Evolutionary conservation across 768 basidiomycete genomes (phyloP), one percentile per base, ranked within the genome.

Genomic region (Kwoniella sp.): DNA sequence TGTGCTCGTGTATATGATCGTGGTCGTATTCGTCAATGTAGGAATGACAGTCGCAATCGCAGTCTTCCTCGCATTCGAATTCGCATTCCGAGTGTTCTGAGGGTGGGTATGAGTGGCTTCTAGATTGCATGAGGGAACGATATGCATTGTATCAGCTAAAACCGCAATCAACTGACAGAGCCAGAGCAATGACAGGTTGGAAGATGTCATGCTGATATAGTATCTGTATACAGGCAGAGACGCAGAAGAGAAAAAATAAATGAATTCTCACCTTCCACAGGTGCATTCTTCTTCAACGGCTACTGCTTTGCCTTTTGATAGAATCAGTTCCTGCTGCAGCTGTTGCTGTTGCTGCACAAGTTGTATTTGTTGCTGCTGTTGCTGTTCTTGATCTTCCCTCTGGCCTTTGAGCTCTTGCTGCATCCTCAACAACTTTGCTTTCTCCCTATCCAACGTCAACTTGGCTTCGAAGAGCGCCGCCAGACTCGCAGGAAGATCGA

Each of bases 401-500:
- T 77, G 74, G 29, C 72, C 73, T 50, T 74, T 74, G 12, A 77
- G 56, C 65, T 77, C 76, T 52, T 73, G 72, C 54, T 77, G 76
- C 76, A 77, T 77, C 36, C 67, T 58, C 22, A 77, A 53, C 48
- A 77, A 49, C 56, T 77, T 77, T 19, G 76, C 76, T 64, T 77
- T 77, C 50, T 77, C 76, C 44, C 76, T 59, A 66, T 77, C 76
- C 47, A 77, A 58, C 2, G 73, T 77, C 29, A 77, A 51, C 48
- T 77, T 77, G 19, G 76, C 76, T 44, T 77, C 76, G 67, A 77
- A 77, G 15, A 77, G 53, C n/a, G 76, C 76, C 2, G 76, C 76
- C 24, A 77, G 53, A 65, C 76, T 77, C 5, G 73, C 71, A 3
- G 76, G 76, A 0, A 77, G 55, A 46, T 77, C 76, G 30, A 74